phyloP scores from a whole-genome alignment of 805 yeast genomes.

The Candida lessepsii region DNA sequence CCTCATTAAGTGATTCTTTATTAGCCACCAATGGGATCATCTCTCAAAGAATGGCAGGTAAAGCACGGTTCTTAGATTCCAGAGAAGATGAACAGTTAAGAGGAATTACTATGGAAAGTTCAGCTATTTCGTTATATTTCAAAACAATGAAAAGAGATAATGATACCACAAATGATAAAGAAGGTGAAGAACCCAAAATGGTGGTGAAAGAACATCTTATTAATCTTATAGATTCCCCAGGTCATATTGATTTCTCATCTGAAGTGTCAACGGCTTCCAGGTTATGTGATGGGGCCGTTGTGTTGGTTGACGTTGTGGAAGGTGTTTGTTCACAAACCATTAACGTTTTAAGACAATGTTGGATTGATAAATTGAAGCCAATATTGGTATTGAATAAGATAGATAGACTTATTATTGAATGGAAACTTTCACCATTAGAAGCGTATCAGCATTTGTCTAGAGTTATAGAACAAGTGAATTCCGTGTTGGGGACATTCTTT shows the following conservation, averaged over 20 bases:
- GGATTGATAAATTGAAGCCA: conserved; percentile 90
- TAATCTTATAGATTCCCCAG: conserved; percentile 96
- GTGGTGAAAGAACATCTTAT: conserved; percentile 75
- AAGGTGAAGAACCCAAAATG: conserved; percentile 20
- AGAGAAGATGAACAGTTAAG: conserved; percentile 93
- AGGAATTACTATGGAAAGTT: conserved; percentile 97
- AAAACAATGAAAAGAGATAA: conserved; percentile 50
- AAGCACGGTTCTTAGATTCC: conserved; percentile 87
- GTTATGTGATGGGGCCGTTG: conserved; percentile 95
- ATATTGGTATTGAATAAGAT: conserved; percentile 86
- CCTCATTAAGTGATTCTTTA: conserved; percentile 88
- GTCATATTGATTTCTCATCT: conserved; percentile 96
- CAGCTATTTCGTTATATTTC: conserved; percentile 92
- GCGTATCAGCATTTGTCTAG: conserved; percentile 79
- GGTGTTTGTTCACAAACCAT: conserved; percentile 98
- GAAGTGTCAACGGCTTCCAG: conserved; percentile 97
- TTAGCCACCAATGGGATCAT: conserved; percentile 95
- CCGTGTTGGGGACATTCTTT: conserved; percentile 88
- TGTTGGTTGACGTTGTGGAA: conserved; percentile 93
- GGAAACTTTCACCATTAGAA: conserved; percentile 78
- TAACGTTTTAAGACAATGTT: conserved; percentile 89
- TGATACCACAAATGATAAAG: conserved; percentile 27
- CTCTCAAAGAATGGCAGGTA: conserved; percentile 93
- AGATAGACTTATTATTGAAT: conserved; percentile 79
- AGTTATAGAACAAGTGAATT: conserved; percentile 89